Base-by-base conservation (phyloP, 2,329 filamentous ascomycete genomes). In the Tolypocladium ovalisporum region DNA sequence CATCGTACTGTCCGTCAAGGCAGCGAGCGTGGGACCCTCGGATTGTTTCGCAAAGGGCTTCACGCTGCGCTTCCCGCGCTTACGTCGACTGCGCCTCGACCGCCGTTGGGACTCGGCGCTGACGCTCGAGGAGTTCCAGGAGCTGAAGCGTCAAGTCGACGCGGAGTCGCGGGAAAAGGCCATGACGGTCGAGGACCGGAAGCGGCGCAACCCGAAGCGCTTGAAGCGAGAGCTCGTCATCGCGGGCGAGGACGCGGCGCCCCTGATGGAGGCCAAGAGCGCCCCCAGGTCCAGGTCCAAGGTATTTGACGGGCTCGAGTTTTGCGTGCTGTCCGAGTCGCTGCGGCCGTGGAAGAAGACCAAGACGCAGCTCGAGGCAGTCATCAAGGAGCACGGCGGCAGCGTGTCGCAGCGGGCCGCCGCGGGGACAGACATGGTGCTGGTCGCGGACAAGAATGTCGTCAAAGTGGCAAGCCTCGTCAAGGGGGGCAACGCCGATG, bases 51-150 rank as follows among this genome's bases (percentile, higher is more conserved):
- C 87, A 9, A 83, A 83, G 19, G 83, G 83, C 1, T 76, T 87
- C 60, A 97, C 94, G 0, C 75, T 99, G 42, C 86, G 94, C 1
- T 99, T 99, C 65, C 94, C 94, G 2, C 85, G 94, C 1, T 96
- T 97, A 72, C 90, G 90, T 61, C 81, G 79, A 39, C 73, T 97
- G 7, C 83, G 91, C 4, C 79, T 82, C n/a, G 94, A 97, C 70
- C 90, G 92, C 63, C 77, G 80, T 57, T 99, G 94, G 93, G 79
- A 88, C 53, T 83, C 84, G 37, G 89, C 90, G 0, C 76, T 97
- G 2, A 89, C 89, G 1, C 75, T 90, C 1, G 82, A 89, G 52
- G 89, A 91, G 52, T 96, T 97, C 64, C 73, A 86, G 22, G 81
- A 86, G 9, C 73, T 97, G 19, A 87, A 88, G 62, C 76, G 76